A percentile compares a stretch with the other conserved stretches of the same genome.
Conservation (phyloP, 805 yeast species). For the Wickerhamomyces subpelliculosus region DNA sequence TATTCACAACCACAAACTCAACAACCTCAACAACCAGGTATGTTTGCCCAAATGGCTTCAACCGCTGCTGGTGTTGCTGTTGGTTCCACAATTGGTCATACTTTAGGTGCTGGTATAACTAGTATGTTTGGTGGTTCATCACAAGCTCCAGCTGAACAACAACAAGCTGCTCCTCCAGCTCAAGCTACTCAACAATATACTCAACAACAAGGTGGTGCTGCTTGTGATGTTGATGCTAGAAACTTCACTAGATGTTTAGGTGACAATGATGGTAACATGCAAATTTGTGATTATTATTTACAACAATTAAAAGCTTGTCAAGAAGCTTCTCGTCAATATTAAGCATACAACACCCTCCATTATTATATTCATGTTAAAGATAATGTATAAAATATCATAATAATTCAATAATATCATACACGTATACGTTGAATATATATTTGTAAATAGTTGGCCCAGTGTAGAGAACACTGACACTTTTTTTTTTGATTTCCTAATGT, state of each 20-base stretch:
- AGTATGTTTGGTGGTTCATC: constrained; percentile 81
- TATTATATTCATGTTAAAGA: neutral
- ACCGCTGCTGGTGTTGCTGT: constrained; percentile 99
- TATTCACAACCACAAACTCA: constrained; percentile 48
- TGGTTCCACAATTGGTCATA: constrained; percentile 96
- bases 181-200: constrained; percentile 26
- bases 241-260: constrained; percentile 92
- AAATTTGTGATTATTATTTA: constrained; percentile 91
- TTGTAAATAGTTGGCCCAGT: neutral
- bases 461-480: too few species aligned
- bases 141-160: constrained; percentile 41
- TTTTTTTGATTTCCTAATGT: too few species aligned
- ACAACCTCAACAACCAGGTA: constrained; percentile 67
- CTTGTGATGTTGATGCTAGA: constrained; percentile 92
- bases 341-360: constrained; percentile 13
- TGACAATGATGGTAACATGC: constrained; percentile 93
- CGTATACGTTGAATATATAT: neutral
- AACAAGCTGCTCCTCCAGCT: constrained; percentile 32
- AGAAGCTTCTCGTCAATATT: constrained; percentile 82
- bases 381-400: neutral
- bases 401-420: neutral
- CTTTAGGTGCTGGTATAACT: constrained; percentile 90
- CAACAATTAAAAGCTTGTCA: constrained; percentile 98
- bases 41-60: constrained; percentile 95
- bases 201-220: constrained; percentile 39